Evolutionary conservation across 345 rosid genomes (phyloP).

Genomic region (Eucalyptus viminalis): DNA sequence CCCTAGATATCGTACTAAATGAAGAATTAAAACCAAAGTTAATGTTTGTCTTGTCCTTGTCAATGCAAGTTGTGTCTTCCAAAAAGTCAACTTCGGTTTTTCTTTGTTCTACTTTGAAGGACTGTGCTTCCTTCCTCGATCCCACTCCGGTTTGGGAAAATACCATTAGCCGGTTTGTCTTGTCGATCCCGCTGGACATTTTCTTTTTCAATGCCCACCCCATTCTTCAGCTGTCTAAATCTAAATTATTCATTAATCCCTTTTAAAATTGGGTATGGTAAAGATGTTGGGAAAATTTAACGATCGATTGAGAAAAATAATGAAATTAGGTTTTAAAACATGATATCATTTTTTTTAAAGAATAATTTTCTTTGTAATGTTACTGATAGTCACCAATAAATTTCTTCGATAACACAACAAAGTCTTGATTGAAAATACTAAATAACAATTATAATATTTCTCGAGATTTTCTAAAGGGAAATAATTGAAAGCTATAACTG

Average conservation of each 20-base stretch:
- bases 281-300: too few relatives aligned
- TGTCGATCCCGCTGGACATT: not conserved
- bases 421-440: too few relatives aligned
- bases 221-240: not conserved
- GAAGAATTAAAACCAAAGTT: not conserved
- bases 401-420: too few relatives aligned
- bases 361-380: accelerated
- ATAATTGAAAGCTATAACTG: too few relatives aligned
- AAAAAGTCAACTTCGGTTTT: not conserved
- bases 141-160: not conserved
- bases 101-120: not conserved
- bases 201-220: not conserved
- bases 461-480: accelerated
- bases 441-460: too few relatives aligned
- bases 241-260: not conserved
- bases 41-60: not conserved
- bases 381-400: accelerated
- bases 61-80: not conserved
- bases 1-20: not conserved
- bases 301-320: too few relatives aligned
- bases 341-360: accelerated
- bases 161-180: not conserved
- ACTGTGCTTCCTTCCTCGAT: not conserved
- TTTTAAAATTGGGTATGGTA: not conserved
- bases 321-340: accelerated